Percentiles rank a stretch among this genome's conserved stretches.
These are phyloP conservation scores for Botrytis aclada DNA, from an alignment of 2,329 filamentous ascomycete species.

Conservation along the genomic window DNA sequence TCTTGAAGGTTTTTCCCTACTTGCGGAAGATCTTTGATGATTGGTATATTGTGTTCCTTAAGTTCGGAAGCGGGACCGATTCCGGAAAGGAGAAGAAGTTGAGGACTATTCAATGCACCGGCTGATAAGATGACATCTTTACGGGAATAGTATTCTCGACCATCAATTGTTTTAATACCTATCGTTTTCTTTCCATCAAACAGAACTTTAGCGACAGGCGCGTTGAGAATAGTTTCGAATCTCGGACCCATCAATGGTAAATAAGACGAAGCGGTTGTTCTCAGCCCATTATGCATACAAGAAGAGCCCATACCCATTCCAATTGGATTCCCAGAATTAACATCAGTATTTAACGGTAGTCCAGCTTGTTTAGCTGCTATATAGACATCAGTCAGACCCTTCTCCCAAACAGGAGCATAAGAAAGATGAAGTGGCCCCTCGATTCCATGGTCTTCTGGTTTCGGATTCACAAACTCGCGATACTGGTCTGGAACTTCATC, in stretches of 20 bases:
- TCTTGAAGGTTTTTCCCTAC: constrained; percentile 61
- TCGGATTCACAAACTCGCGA: constrained; percentile 47
- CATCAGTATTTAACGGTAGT: constrained; percentile 50
- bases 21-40: constrained; percentile 57
- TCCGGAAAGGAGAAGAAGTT: constrained; percentile 48
- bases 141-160: constrained; percentile 36
- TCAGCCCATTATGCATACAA: constrained; percentile 47
- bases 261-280: constrained; percentile 52
- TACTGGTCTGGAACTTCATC: constrained; percentile 40
- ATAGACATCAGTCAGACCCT: constrained; percentile 45
- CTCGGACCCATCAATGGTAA: constrained; percentile 47
- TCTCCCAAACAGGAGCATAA: constrained; percentile 49
- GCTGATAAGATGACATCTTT: constrained; percentile 48
- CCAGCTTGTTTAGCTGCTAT: constrained; percentile 50
- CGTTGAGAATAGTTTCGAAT: constrained; percentile 49
- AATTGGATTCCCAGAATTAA: constrained; percentile 57
- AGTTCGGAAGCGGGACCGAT: constrained; percentile 44
- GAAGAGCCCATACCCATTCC: constrained; percentile 52
- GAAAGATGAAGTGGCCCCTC: constrained; percentile 48
- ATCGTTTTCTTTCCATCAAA: constrained; percentile 21
- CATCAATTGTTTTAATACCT: constrained; percentile 45
- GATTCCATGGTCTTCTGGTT: constrained; percentile 47
- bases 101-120: constrained; percentile 48
- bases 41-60: constrained; percentile 45
- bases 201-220: constrained; percentile 47